These are phyloP conservation scores for Saprolegnia diclina DNA, from an alignment of 352 stramenopile species.

Conservation along the genomic window DNA sequence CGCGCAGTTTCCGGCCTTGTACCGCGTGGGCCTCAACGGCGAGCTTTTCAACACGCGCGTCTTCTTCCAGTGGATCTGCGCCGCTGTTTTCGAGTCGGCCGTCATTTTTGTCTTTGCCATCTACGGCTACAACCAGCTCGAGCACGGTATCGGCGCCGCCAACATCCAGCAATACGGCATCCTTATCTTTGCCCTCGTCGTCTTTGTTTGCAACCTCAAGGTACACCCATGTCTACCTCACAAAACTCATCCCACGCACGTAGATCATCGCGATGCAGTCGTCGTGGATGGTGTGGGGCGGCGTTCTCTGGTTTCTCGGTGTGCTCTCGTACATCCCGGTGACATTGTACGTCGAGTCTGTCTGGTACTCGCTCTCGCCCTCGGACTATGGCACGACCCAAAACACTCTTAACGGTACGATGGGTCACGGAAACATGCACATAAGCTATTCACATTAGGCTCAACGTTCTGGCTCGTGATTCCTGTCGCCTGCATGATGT, in stretches of 20 bases:
- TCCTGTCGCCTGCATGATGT: conserved; percentile 44
- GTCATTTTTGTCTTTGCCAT: conserved; percentile 82
- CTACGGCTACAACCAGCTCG: conserved; percentile 66
- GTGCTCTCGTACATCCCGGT: conserved; percentile 62
- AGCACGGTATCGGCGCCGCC: conserved; percentile 64
- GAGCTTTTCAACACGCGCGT: conserved; percentile 81
- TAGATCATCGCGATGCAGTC: conserved; percentile 61
- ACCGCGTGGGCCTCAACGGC: conserved; percentile 79
- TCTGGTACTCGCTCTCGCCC: conserved; percentile 49
- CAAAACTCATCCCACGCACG: background rate
- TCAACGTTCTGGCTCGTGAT: conserved; percentile 58
- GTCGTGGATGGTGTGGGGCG: conserved; percentile 57
- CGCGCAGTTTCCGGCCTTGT: conserved; percentile 67
- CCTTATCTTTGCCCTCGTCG: conserved; percentile 89
- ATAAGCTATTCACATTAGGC: background rate
- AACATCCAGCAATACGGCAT: conserved; percentile 91
- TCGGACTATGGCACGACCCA: conserved; percentile 68
- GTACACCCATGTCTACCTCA: conserved; percentile 24
- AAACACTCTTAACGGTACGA: conserved; percentile 62
- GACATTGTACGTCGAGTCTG: conserved; percentile 59
- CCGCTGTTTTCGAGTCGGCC: conserved; percentile 73
- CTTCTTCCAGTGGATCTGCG: conserved; percentile 73
- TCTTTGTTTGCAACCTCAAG: conserved; percentile 93
- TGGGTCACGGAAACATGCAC: background rate
- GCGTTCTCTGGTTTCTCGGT: conserved; percentile 49